Base-by-base conservation (phyloP, 2,329 filamentous ascomycete species). In the Aspergillus piperis region DNA sequence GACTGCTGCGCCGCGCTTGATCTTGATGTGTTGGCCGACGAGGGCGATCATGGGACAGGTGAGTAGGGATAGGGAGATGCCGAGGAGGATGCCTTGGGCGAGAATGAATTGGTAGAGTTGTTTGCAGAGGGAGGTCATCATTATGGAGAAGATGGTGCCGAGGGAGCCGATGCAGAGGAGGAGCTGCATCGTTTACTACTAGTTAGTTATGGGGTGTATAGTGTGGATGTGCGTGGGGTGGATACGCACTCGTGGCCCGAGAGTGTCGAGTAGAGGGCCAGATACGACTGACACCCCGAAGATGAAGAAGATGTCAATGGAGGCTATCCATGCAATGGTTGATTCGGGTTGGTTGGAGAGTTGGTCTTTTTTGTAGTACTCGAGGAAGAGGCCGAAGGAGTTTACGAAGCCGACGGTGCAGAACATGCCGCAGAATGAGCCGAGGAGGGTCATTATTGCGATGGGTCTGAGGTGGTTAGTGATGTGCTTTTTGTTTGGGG, bases 71-170 rank as follows among this genome's bases (percentile, higher is more conserved):
- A 76, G 78, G 3, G 50, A 19, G 2, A 68, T 38, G 8, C 69
- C 68, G 6, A 63, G 54, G 2, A 69, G 44, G 8, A 70, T 52
- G 1, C 66, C 70, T 52, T 75, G 68, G 2, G 65, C 69, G 3
- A 75, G 70, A 32, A 85, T 72, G 65, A 84, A 80, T 32, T 85
- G 83, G 64, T 80, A 85, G 68, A 84, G 85, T 56, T 82, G 63
- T 0, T 76, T 81, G 53, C 79, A 86, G 59, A 89, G 72, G 5
- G 80, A 83, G 0, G 84, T 79, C 85, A 88, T 87, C 84, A 89
- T 88, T 5, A 89, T 68, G 4, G 84, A 84, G 57, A 88, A 83
- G 17, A 89, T 81, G 32, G 41, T 23, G 11, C 41, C 41, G 41
- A 44, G 19, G 41, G 41, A 44, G 41, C 41, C 41, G 17, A 7